A percentile compares a stretch with the other conserved stretches of the same genome.
Conservation (phyloP, 495 filamentous ascomycete species). For the Rusavskia elegans region DNA sequence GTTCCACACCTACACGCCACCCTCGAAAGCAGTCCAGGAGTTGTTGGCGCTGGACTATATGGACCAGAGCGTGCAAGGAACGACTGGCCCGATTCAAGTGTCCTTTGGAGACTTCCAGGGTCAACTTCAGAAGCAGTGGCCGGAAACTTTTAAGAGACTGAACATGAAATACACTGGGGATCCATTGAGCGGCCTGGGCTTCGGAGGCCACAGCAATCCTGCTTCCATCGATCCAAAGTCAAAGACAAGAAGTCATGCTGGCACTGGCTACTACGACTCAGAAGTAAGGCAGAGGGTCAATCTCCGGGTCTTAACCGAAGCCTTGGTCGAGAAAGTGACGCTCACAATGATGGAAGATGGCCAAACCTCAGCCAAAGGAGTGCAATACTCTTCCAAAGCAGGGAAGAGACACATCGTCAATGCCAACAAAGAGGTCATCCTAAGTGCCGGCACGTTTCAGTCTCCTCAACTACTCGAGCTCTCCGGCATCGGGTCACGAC, state of each 20-base stretch:
- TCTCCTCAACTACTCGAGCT: conserved; percentile 30
- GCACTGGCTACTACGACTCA: conserved; percentile 25
- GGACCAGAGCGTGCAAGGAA: not conserved
- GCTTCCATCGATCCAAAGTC: conserved; percentile 23
- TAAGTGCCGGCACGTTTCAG: conserved; percentile 26
- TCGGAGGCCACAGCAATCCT: conserved; percentile 25
- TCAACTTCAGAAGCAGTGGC: conserved; percentile 6
- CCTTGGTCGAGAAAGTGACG: conserved; percentile 23
- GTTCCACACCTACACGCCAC: conserved; percentile 8
- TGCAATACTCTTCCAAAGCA: conserved; percentile 21
- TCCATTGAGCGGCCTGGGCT: conserved; percentile 12
- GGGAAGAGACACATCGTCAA: conserved; percentile 12
- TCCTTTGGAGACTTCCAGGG: conserved; percentile 9
- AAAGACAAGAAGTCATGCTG: conserved; percentile 35
- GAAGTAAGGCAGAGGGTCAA: too few relatives aligned
- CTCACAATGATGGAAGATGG: conserved; percentile 17
- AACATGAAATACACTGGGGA: not conserved
- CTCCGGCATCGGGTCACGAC: conserved; percentile 20
- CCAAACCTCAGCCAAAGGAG: conserved; percentile 6
- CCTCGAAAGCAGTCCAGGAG: not conserved
- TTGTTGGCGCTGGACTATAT: not conserved
- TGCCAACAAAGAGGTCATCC: conserved; percentile 10
- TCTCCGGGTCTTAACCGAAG: too few relatives aligned
- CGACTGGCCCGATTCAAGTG: conserved; percentile 8
- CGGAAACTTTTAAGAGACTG: not conserved